Evolutionary conservation across 495 filamentous ascomycete species (phyloP).

Genomic region (Xylaria palmicola): DNA sequence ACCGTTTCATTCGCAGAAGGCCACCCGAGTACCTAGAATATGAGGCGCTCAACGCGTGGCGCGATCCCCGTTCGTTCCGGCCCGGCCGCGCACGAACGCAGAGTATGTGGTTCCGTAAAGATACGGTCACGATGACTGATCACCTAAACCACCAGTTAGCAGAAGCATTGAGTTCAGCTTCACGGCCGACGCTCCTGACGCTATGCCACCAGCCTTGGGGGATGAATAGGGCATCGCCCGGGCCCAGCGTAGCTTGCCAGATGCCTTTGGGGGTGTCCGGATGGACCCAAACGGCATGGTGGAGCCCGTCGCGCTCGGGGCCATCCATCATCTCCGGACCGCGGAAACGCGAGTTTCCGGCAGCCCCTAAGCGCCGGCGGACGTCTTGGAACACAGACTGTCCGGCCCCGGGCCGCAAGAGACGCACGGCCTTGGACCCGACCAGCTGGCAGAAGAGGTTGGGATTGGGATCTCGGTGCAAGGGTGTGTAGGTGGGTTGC

Average conservation of each 20-base stretch:
- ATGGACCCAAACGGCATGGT: conserved; percentile 67
- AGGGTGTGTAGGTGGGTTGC: conserved; percentile 80
- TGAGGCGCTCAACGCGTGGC: too few relatives aligned
- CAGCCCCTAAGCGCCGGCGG: conserved; percentile 45
- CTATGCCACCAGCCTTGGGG: conserved; percentile 97
- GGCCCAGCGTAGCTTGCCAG: conserved; percentile 53
- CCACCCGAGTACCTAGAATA: too few relatives aligned
- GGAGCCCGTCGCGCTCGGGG: conserved; percentile 61
- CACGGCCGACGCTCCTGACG: conserved; percentile 60
- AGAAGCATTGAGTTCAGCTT: conserved; percentile 43
- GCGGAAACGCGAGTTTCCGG: conserved; percentile 57
- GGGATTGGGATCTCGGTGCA: conserved; percentile 91
- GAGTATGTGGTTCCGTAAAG: not conserved
- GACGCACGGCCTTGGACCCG: conserved; percentile 68
- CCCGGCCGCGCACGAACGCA: too few relatives aligned
- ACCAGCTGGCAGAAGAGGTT: conserved; percentile 88
- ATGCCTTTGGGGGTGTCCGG: conserved; percentile 24
- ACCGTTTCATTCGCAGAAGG: too few relatives aligned
- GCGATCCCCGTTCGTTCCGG: too few relatives aligned
- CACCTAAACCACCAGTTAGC: conserved; percentile 91
- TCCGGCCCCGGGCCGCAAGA: conserved; percentile 64
- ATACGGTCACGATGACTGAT: not conserved
- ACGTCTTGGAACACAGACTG: conserved; percentile 58
- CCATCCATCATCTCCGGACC: conserved; percentile 95
- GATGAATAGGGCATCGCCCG: conserved; percentile 80